Conservation (phyloP, 352 stramenopile species). For the Pythium guiyangense region DNA sequence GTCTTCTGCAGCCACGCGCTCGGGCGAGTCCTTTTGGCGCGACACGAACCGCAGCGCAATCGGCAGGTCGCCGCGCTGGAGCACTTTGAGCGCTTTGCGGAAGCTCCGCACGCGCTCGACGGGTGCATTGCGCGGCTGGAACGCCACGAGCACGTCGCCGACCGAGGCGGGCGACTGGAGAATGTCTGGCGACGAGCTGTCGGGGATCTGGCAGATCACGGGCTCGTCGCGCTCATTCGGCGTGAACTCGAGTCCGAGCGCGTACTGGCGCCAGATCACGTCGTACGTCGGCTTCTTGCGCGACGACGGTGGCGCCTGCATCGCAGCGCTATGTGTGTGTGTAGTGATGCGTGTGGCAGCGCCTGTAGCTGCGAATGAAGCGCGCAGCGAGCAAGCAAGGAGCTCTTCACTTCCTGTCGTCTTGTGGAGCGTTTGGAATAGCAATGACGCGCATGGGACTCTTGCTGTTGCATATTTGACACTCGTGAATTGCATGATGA, state of each 20-base stretch:
- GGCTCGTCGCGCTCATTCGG: conserved; percentile 57
- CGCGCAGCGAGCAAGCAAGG: no score
- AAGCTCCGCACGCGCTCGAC: conserved; percentile 37
- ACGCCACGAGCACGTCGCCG: conserved; percentile 59
- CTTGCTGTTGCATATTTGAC: no score
- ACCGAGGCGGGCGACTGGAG: conserved; percentile 45
- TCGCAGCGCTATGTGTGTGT: neutral
- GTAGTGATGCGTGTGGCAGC: neutral
- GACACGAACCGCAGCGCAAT: conserved; percentile 66
- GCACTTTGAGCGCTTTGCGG: conserved; percentile 43
- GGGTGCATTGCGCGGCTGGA: conserved; percentile 30
- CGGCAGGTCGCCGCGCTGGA: conserved; percentile 44
- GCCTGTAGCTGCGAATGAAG: neutral
- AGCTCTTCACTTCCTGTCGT: no score
- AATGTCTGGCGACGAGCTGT: conserved; percentile 38
- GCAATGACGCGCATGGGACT: no score
- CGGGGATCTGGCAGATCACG: conserved; percentile 69
- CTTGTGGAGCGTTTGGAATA: no score
- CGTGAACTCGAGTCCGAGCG: conserved; percentile 68
- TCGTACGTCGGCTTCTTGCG: conserved; percentile 33
- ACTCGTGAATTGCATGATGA: no score
- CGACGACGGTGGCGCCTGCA: conserved; percentile 1
- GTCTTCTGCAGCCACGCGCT: conserved; percentile 30
- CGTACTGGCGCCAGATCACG: conserved; percentile 48
- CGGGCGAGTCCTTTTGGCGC: conserved; percentile 37